Conservation (phyloP, 495 filamentous ascomycete species). For the Talaromyces borbonicus region DNA sequence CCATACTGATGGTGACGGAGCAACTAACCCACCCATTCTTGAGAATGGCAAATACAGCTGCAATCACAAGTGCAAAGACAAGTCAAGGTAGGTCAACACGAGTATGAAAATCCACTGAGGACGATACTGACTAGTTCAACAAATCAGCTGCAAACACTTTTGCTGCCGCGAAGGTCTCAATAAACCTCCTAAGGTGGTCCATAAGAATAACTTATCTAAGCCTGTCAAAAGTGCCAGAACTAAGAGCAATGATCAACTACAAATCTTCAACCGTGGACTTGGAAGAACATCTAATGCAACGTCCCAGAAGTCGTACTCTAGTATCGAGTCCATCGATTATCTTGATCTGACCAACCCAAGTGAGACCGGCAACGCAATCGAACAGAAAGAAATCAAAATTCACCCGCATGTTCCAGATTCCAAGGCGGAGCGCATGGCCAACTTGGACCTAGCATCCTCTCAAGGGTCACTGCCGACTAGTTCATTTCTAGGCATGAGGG, state of each 20-base stretch:
- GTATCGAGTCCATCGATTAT: not conserved
- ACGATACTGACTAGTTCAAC: too few relatives aligned
- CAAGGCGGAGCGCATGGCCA: conserved; percentile 1
- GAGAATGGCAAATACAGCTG: conserved; percentile 82
- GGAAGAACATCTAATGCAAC: not conserved
- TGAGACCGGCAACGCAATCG: not conserved
- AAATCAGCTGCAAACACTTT: conserved; percentile 62
- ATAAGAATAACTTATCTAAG: conserved; percentile 13
- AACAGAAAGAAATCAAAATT: not conserved
- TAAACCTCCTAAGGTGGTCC: conserved; percentile 57
- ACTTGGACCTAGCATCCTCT: conserved; percentile 1
- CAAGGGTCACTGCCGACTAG: not conserved
- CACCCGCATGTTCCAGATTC: not conserved
- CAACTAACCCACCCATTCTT: conserved; percentile 44
- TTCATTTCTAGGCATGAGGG: not conserved
- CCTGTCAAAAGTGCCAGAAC: not conserved
- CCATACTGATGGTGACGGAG: not conserved
- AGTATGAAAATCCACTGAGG: too few relatives aligned
- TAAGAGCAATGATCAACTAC: not conserved
- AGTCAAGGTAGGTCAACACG: conserved; percentile 52
- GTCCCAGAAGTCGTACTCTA: not conserved
- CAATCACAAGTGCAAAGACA: conserved; percentile 74
- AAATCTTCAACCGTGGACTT: not conserved
- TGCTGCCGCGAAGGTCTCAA: conserved; percentile 87
- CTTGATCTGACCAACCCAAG: not conserved